phyloP scores from a whole-genome alignment of 331 rosid genomes.

The Arachis monticola region DNA sequence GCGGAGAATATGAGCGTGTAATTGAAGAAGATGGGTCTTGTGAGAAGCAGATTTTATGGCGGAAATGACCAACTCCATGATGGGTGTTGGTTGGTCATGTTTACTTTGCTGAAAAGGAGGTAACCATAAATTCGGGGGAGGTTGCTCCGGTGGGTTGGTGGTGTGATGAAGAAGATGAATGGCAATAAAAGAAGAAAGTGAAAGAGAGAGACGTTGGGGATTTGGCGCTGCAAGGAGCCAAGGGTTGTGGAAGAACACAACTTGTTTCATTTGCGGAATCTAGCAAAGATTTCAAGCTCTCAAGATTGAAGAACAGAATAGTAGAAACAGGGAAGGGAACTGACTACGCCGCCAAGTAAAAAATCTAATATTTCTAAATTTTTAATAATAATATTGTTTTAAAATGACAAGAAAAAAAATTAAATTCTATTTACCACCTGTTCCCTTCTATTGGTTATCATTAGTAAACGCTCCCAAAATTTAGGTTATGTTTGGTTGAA shows the following conservation, averaged over 20 bases:
- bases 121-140: background rate
- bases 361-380: too few relatives aligned
- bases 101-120: conserved; percentile 24
- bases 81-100: conserved; percentile 37
- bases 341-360: too few relatives aligned
- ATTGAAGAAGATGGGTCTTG: conserved; percentile 64
- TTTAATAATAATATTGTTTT: too few relatives aligned
- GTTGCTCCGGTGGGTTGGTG: background rate
- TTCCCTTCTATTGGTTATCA: too few relatives aligned
- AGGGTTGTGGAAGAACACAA: conserved; percentile 27
- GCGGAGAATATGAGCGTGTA: conserved; percentile 69
- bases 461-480: too few relatives aligned
- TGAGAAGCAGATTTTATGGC: conserved; percentile 56
- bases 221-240: background rate
- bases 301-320: too few relatives aligned
- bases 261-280: conserved; percentile 24
- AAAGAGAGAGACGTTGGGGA: conserved; percentile 2
- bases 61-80: conserved; percentile 44
- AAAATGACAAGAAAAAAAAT: too few relatives aligned
- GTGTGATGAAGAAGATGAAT: conserved; percentile 17
- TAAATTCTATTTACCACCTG: too few relatives aligned
- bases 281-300: too few relatives aligned
- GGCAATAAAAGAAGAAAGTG: background rate
- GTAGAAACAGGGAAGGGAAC: too few relatives aligned
- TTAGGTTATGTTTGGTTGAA: too few relatives aligned